These are phyloP conservation scores for Exophiala lecanii-corni DNA, from an alignment of 2,329 filamentous ascomycete species.

Conservation along the genomic window DNA sequence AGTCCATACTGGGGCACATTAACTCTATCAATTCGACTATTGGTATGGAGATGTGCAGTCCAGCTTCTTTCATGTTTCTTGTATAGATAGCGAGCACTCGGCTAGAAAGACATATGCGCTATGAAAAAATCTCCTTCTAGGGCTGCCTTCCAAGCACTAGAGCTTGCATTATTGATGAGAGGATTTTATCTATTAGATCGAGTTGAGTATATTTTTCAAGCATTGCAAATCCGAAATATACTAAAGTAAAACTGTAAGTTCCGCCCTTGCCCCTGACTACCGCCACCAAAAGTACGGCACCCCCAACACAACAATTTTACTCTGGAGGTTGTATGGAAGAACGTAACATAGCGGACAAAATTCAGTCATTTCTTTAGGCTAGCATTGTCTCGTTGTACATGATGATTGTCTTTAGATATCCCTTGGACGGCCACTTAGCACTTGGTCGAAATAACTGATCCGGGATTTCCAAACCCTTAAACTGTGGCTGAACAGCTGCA, in stretches of 20 bases:
- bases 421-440: no score
- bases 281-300: no score
- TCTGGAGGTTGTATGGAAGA: no score
- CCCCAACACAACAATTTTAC: no score
- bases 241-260: no score
- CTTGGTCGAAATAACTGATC: not conserved
- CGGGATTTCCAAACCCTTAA: not conserved
- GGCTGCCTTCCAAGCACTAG: not conserved
- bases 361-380: no score
- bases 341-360: no score
- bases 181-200: no score
- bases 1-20: not conserved
- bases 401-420: not conserved
- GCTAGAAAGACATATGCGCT: not conserved
- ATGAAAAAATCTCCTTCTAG: not conserved
- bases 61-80: not conserved
- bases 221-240: no score
- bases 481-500: conserved; percentile 1
- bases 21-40: not conserved
- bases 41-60: not conserved
- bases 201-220: no score
- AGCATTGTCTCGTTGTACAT: no score
- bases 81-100: not conserved
- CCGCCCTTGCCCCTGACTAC: no score
- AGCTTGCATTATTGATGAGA: not conserved